Conservation (phyloP, 148 eudicot species). For the Salicornia ramosissima region DNA sequence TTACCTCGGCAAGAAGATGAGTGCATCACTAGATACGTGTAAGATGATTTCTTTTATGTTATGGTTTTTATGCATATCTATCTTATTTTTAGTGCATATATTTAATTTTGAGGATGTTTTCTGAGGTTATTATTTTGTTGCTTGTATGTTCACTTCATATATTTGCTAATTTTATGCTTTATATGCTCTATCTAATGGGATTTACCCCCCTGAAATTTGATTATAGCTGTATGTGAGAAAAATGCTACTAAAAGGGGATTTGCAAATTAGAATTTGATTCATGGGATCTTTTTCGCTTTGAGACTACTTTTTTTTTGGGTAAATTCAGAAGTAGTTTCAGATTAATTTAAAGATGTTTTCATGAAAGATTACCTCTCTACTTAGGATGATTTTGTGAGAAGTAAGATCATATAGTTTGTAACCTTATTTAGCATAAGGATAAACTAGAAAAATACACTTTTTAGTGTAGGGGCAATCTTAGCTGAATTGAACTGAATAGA, state of each 20-base stretch:
- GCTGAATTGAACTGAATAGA: too few species aligned
- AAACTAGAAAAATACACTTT: too few species aligned
- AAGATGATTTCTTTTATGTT: slow-evolving; percentile 7
- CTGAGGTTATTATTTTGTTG: not conserved
- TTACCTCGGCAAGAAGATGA: slow-evolving; percentile 32
- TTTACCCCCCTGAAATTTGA: not conserved
- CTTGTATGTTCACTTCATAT: slow-evolving; percentile 9
- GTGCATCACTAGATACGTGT: slow-evolving; percentile 62
- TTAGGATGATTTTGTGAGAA: too few species aligned
- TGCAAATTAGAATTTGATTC: too few species aligned
- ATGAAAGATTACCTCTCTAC: too few species aligned
- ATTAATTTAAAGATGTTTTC: too few species aligned
- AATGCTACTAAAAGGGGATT: not conserved
- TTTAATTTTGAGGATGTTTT: not conserved
- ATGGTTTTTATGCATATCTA: not conserved
- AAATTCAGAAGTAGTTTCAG: too few species aligned
- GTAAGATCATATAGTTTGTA: too few species aligned
- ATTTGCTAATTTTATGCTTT: not conserved
- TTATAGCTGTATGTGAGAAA: not conserved
- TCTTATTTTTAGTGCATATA: not conserved
- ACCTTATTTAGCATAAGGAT: too few species aligned
- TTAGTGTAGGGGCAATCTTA: too few species aligned
- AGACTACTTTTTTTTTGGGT: too few species aligned
- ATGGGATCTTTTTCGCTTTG: too few species aligned
- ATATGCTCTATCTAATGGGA: not conserved